phyloP scores from a whole-genome alignment of 2,329 filamentous ascomycete genomes.

The Nemania serpens region DNA sequence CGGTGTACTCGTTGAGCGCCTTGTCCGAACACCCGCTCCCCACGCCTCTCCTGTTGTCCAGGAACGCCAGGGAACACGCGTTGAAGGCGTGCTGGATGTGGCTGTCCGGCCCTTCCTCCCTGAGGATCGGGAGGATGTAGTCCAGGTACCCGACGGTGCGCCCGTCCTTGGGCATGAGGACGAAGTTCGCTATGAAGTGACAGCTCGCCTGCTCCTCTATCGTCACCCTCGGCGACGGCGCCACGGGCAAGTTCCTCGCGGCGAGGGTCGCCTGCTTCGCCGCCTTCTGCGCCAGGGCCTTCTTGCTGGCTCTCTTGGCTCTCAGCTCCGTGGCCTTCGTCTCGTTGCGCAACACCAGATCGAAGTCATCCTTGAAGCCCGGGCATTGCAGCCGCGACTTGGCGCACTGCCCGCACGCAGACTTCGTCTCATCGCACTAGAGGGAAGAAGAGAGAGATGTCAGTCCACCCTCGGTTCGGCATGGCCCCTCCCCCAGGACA shows the following conservation, averaged over 20 bases:
- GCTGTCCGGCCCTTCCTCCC: slow-evolving; percentile 47
- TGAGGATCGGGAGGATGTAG: slow-evolving; percentile 61
- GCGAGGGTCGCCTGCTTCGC: slow-evolving; percentile 29
- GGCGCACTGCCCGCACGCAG: slow-evolving; percentile 67
- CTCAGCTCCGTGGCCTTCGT: slow-evolving; percentile 69
- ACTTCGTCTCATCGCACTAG: slow-evolving; percentile 70
- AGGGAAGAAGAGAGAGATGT: slow-evolving; percentile 17
- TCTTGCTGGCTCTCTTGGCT: slow-evolving; percentile 61
- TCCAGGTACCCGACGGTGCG: slow-evolving; percentile 61
- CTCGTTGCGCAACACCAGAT: slow-evolving; percentile 74
- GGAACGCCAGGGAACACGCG: slow-evolving; percentile 61
- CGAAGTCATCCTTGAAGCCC: slow-evolving; percentile 73
- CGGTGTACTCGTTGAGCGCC: slow-evolving; percentile 59
- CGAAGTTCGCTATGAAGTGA: slow-evolving; percentile 65
- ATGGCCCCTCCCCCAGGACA: neutral
- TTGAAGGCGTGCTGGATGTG: slow-evolving; percentile 62
- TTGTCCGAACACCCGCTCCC: slow-evolving; percentile 43
- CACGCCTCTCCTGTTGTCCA: slow-evolving; percentile 56
- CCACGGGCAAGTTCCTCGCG: slow-evolving; percentile 36
- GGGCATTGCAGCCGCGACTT: slow-evolving; percentile 68
- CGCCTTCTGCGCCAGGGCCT: slow-evolving; percentile 46
- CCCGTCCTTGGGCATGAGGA: slow-evolving; percentile 58
- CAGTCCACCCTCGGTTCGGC: slow-evolving; percentile 18
- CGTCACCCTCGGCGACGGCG: slow-evolving; percentile 50
- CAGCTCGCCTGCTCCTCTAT: slow-evolving; percentile 61